Evolutionary conservation across 1,284 basidiomycete genomes (phyloP).

Genomic region (Cryptococcus sp.): DNA sequence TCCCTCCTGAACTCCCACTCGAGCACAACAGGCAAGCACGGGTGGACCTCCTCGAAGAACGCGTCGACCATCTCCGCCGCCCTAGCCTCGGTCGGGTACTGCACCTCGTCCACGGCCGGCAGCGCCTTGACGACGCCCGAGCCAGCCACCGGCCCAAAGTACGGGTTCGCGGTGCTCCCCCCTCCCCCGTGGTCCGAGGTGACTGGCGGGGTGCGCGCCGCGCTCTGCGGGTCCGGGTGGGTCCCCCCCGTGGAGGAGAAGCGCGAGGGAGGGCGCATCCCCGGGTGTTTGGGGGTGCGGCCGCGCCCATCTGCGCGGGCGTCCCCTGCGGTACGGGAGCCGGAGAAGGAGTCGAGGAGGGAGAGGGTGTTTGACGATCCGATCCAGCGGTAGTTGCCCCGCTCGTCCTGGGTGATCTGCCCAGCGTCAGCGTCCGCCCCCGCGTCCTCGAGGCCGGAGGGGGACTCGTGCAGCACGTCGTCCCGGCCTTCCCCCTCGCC

Average conservation of each 20-base stretch:
- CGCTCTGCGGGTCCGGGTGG: constrained; percentile 5
- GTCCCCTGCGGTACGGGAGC: neutral
- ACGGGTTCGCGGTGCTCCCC: constrained; percentile 64
- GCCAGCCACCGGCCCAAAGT: constrained; percentile 81
- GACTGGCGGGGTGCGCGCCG: constrained; percentile 7
- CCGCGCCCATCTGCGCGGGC: neutral
- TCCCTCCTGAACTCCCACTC: constrained; percentile 71
- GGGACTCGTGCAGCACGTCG: constrained; percentile 1
- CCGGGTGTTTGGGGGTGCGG: too few relatives aligned
- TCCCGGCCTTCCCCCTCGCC: constrained; percentile 50
- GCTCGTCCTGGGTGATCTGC: constrained; percentile 79
- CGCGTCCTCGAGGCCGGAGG: constrained; percentile 56
- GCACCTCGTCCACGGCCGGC: constrained; percentile 77
- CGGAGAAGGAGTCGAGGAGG: constrained; percentile 77
- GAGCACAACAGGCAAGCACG: constrained; percentile 75
- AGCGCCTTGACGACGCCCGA: constrained; percentile 80
- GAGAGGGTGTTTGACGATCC: constrained; percentile 87
- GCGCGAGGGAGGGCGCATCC: constrained; percentile 1
- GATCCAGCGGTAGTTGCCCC: constrained; percentile 87
- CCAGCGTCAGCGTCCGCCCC: too few relatives aligned
- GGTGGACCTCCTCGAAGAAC: constrained; percentile 79
- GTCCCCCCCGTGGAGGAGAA: too few relatives aligned
- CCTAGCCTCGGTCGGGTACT: constrained; percentile 74
- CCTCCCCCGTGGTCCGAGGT: constrained; percentile 7
- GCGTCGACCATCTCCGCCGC: constrained; percentile 81